phyloP scores from a whole-genome alignment of 345 rosid genomes.

The Linum usitatissimum region DNA sequence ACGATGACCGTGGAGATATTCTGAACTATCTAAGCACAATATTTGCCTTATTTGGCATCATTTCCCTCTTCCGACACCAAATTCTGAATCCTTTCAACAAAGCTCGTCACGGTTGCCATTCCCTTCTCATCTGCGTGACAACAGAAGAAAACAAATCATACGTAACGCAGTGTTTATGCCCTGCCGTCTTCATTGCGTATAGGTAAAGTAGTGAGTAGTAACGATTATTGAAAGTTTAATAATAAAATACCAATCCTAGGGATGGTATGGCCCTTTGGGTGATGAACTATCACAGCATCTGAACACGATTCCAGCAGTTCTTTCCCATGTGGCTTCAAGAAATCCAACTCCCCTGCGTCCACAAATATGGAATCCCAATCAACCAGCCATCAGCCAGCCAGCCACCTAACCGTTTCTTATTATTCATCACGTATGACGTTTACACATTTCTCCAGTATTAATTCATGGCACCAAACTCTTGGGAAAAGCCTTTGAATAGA shows the following conservation, averaged over 20 bases:
- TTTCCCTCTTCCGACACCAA: conserved; percentile 17
- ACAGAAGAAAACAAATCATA: neutral
- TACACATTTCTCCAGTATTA: neutral
- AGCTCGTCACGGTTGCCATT: conserved; percentile 28
- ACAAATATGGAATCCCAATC: neutral
- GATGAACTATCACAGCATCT: conserved; percentile 54
- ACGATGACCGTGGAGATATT: too few relatives aligned
- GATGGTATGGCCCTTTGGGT: conserved; percentile 90
- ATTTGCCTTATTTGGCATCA: neutral
- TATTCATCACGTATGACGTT: too few relatives aligned
- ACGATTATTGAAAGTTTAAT: neutral
- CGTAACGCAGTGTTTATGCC: too few relatives aligned
- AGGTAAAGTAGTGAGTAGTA: neutral
- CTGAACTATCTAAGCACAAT: too few relatives aligned
- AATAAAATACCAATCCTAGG: conserved; percentile 59
- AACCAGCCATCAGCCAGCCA: neutral
- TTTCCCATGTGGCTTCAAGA: conserved; percentile 53
- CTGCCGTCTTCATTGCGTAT: neutral
- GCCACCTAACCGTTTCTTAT: neutral
- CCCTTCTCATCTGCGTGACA: conserved; percentile 47
- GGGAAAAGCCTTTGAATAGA: too few relatives aligned
- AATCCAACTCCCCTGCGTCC: conserved; percentile 73
- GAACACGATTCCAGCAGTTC: conserved; percentile 40
- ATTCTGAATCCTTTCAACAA: conserved; percentile 39
- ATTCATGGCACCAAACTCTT: neutral